These are phyloP conservation scores for Stevia rebaudiana DNA, from an alignment of 140 eudicot species.

Conservation along the genomic window DNA sequence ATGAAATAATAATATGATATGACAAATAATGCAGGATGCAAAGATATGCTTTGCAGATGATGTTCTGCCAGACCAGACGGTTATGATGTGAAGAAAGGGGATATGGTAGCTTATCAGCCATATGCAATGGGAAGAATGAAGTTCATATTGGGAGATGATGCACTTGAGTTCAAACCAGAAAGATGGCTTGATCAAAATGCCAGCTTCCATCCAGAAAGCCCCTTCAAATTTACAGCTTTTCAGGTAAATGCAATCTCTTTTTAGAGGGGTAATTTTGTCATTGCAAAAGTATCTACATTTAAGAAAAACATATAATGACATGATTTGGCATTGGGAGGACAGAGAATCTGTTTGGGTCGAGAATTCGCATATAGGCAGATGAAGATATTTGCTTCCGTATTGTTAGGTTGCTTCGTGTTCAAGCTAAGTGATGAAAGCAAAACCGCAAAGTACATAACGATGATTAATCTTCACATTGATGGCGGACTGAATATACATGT, in stretches of 20 bases:
- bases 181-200: slow-evolving; percentile 44
- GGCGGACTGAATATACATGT: not conserved
- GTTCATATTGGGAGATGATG: slow-evolving; percentile 59
- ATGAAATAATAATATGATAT: no score
- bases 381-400: slow-evolving; percentile 47
- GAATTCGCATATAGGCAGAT: slow-evolving; percentile 62
- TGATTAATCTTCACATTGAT: not conserved
- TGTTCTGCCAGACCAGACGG: slow-evolving; percentile 62
- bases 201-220: not conserved
- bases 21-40: slow-evolving; percentile 34
- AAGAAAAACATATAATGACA: slow-evolving; percentile 31
- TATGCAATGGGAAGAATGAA: slow-evolving; percentile 86
- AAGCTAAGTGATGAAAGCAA: not conserved
- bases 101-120: slow-evolving; percentile 53
- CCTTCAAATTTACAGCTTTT: slow-evolving; percentile 50
- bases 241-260: slow-evolving; percentile 29
- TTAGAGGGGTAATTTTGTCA: not conserved
- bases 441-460: not conserved
- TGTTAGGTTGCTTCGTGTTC: slow-evolving; percentile 32
- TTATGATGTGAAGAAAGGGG: slow-evolving; percentile 52
- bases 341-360: slow-evolving; percentile 52
- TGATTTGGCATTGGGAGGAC: slow-evolving; percentile 49
- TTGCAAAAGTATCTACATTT: not conserved
- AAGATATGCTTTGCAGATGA: slow-evolving; percentile 61
- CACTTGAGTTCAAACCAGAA: slow-evolving; percentile 46